Base-by-base conservation (phyloP, 2,329 filamentous ascomycete species). In the Colletotrichum karsti region DNA sequence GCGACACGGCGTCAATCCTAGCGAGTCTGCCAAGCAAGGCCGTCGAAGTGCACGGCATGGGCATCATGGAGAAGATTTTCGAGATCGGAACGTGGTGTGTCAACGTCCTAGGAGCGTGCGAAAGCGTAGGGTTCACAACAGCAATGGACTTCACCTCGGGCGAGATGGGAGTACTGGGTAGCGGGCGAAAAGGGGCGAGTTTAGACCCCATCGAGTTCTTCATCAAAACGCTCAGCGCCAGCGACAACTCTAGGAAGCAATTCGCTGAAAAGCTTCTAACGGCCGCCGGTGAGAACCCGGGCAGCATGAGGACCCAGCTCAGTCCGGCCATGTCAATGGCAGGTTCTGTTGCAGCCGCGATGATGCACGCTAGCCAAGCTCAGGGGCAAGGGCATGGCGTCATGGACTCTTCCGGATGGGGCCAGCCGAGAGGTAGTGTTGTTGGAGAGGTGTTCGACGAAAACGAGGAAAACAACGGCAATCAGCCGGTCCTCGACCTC, bases 1-100 rank as follows among this genome's bases (percentile, higher is more conserved):
- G 87, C 53, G 88, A 89, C 54, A 83, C 90, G 1, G 80, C 88
- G 0, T 78, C 76, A 7, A 78, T 83, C 7, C 75, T 84, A 22
- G 77, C 80, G 18, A 77, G 77, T 5, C 74, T 85, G 2, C 82
- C 82, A 0, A 77, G 76, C 3, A 76, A 76, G 12, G 81, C 79
- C 9, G 81, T 84, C 58, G 82, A 84, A 64, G 82, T 84, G 2
- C 82, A 84, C 66, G 82, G 82, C 33, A 84, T 84, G 81, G 82
- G 82, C 26, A 84, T 84, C 13, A 83, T 84, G 58, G 82, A 84
- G 66, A 84, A 84, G 72, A 84, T 84, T n/a, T 84, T 83, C 64
- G 81, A 84, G 69, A 82, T 84, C 42, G 81, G 80, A 12, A 80
- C 78, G 0, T 83, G 81, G 80, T 77, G 79, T 33, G 81, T 84